Base-by-base conservation (phyloP, 805 yeast genomes). In the Starmerella powellii region DNA sequence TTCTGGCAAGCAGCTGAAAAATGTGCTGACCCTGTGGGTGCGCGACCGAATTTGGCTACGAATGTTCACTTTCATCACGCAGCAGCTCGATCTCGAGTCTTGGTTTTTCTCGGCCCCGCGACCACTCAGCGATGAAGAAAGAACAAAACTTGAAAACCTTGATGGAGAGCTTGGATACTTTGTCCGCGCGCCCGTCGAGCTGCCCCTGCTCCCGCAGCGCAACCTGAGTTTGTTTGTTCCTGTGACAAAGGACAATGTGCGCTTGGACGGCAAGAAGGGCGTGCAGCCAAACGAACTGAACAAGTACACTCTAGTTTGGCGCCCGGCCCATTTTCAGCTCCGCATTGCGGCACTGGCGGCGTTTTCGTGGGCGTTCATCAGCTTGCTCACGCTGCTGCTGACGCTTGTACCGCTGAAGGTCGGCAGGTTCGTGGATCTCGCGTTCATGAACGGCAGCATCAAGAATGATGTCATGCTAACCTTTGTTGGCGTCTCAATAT, bases 181-280 rank as follows among this genome's bases (percentile, higher is more conserved):
- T 54, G 74, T 87, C 27, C 73, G 97, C 43, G 98, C 86, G 1
- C 98, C 98, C 1, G 26, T 12, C 11, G 79, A 75, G 45, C 73
- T 73, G 49, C 74, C 88, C 0, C 72, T 73, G 49, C 73, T 87
- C 0, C 65, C 85, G 44, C 71, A 70, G 37, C 76, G 68, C 49
- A 72, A 73, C 51, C 62, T 86, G 50, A 72, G 72, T 50, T 62
- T 86, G 44, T 91, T 91, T 63, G 79, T 82, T 1, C 74, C 85
- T 0, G 96, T 88, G 2, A 82, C 94, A 1, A 78, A 75, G 51
- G 80, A 77, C 50, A 60, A 57, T 16, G 66, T 71, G 38, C 67
- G 80, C 12, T 59, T 80, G 37, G 62, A 56, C 13, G 50, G 49
- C 21, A 50, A 44, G n/a, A 67, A 65, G 13, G 64, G 63, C 15